Evolutionary conservation across 179 eudicot species (phyloP), one percentile per base, ranked within the genome.

Genomic region (Sideroxylon spinosum): DNA sequence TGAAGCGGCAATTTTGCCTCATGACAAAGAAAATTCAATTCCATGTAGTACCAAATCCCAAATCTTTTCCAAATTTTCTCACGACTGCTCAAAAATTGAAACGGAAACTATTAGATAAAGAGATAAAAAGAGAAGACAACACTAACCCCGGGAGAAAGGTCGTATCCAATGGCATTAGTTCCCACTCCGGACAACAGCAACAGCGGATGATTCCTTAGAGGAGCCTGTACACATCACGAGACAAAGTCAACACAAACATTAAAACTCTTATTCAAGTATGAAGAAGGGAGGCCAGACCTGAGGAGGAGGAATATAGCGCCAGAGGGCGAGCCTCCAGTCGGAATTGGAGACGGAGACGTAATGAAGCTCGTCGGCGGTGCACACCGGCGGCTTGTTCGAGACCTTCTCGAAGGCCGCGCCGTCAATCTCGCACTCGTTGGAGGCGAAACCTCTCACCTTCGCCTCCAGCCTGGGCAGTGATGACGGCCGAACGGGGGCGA

Each of bases 141-240:
- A 78, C 86, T 61, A 60, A 95, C 98, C 96, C 84, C 99, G 3
- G 98, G 98, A 71, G 99, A 83, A 25, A 96, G 97, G 88, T 96
- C 99, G 66, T 91, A 96, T 67, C 97, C 99, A 76, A 92, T 89
- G 49, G 97, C 98, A 84, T 96, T 96, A 26, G 99, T 96, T 48
- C 93, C 99, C 72, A 96, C 99, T 9, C 99, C 99, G 0, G 99
- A 96, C 76, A 96, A 79, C 74, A 96, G 82, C 87, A 96, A 75
- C 78, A 96, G 86, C n/a, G 98, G 99, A 79, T 91, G 98, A 85
- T 92, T 94, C 84, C 94, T 91, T 22, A 74, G 74, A 28, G 87
- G 86, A 60, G 90, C 93, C 99, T 96, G 71, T 28, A 37, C 12
- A 46, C 14, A 73, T 17, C 46, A 16, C 23, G 4, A 73, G 2